Percentiles rank a stretch among this genome's conserved stretches.
phyloP scores from a whole-genome alignment of 2,329 filamentous ascomycete genomes.

The Samsoniella hepiali region DNA sequence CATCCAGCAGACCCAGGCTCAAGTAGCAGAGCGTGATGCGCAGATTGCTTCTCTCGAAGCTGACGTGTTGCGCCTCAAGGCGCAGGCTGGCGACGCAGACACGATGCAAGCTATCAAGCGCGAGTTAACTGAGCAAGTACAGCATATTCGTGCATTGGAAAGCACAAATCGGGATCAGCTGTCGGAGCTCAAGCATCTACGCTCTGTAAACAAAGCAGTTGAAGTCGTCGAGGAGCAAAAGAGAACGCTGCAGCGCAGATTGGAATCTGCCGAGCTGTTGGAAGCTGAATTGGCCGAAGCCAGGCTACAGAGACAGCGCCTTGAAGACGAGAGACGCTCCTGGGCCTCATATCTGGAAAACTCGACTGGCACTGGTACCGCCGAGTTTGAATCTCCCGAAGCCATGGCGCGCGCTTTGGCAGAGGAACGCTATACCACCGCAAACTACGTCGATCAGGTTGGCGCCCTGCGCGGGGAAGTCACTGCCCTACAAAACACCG shows the following conservation, averaged over 20 bases:
- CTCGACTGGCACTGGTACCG: slow-evolving; percentile 57
- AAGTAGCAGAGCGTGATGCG: slow-evolving; percentile 65
- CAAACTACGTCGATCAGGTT: slow-evolving; percentile 75
- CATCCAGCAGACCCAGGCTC: slow-evolving; percentile 61
- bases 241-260: slow-evolving; percentile 70
- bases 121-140: slow-evolving; percentile 86
- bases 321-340: slow-evolving; percentile 82
- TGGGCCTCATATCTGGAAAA: slow-evolving; percentile 85
- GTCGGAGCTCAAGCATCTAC: slow-evolving; percentile 74
- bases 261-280: slow-evolving; percentile 71
- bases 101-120: slow-evolving; percentile 80
- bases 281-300: slow-evolving; percentile 76
- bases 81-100: slow-evolving; percentile 81
- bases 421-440: slow-evolving; percentile 74
- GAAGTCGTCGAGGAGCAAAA: slow-evolving; percentile 97
- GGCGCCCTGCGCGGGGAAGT: slow-evolving; percentile 78
- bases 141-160: slow-evolving; percentile 85
- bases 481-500: slow-evolving; percentile 69
- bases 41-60: slow-evolving; percentile 74
- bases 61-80: slow-evolving; percentile 78
- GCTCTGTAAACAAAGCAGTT: slow-evolving; percentile 79
- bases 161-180: slow-evolving; percentile 74
- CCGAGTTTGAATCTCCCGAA: slow-evolving; percentile 84
- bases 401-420: slow-evolving; percentile 80
- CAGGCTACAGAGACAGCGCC: slow-evolving; percentile 74